Evolutionary conservation across 192 early-diverging fungal genomes (phyloP).

Genomic region (Funneliformis geosporum): DNA sequence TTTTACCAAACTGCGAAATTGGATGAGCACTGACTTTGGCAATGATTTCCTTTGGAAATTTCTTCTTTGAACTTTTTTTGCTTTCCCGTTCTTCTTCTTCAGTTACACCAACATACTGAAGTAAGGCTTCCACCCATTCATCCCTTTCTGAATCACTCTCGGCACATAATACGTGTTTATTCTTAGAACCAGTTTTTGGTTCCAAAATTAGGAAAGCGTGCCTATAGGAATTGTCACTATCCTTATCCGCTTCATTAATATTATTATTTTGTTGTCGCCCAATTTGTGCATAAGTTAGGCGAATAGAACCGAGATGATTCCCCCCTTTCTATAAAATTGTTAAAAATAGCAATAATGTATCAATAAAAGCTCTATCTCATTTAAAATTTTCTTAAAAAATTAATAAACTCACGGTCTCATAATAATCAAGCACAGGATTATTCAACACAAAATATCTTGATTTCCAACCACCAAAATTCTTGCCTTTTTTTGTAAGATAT

Average conservation of each 20-base stretch:
- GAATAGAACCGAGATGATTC: conserved; percentile 70
- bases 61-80: conserved; percentile 31
- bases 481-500: conserved; percentile 88
- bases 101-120: conserved; percentile 47
- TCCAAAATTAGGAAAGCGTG: conserved; percentile 89
- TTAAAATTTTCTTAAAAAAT: background rate
- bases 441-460: conserved; percentile 80
- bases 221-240: conserved; percentile 66
- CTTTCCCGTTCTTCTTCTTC: conserved; percentile 33
- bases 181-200: conserved; percentile 62
- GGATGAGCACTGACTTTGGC: conserved; percentile 40
- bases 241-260: conserved; percentile 34
- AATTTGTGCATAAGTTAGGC: conserved; percentile 74
- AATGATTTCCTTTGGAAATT: conserved; percentile 32
- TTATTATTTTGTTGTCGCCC: conserved; percentile 53
- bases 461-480: conserved; percentile 98
- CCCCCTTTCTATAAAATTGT: conserved; percentile 64
- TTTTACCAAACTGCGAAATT: conserved; percentile 38
- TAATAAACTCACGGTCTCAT: conserved; percentile 63
- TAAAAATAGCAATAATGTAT: conserved; percentile 16
- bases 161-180: conserved; percentile 82
- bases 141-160: conserved; percentile 88
- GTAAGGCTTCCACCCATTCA: conserved; percentile 82
- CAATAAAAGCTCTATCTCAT: background rate
- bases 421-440: conserved; percentile 74